Conservation (phyloP, 768 basidiomycete genomes). For the Kwoniella dendrophila region DNA sequence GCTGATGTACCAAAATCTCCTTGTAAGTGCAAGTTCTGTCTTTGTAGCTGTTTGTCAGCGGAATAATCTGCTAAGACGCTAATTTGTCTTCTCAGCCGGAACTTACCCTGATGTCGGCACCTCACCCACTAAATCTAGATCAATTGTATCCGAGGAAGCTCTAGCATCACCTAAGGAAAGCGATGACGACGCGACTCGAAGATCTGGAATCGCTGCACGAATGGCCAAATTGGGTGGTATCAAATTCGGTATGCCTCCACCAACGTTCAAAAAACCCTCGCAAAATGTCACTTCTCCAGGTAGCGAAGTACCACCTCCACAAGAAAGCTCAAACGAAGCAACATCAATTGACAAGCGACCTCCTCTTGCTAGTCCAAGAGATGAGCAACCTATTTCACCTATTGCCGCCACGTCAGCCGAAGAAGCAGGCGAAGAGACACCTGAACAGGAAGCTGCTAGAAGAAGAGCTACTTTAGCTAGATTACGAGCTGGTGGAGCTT, state of each 20-base stretch:
- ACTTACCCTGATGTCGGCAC: conserved; percentile 6
- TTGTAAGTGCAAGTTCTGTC: conserved; percentile 15
- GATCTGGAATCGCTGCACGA: conserved; percentile 81
- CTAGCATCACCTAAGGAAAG: conserved; percentile 37
- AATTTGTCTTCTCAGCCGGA: background rate
- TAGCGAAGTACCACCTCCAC: conserved; percentile 51
- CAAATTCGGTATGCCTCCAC: conserved; percentile 70
- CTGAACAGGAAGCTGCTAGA: conserved; percentile 63
- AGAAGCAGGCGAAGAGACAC: conserved; percentile 49
- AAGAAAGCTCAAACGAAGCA: conserved; percentile 9
- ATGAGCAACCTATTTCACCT: conserved; percentile 5
- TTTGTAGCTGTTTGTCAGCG: background rate
- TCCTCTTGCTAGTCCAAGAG: conserved; percentile 13
- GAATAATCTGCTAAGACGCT: background rate
- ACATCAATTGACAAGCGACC: conserved; percentile 27
- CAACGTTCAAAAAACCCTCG: conserved; percentile 53
- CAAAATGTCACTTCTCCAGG: conserved; percentile 10
- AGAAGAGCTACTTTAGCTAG: conserved; percentile 63
- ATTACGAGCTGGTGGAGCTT: conserved; percentile 64
- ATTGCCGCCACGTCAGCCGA: conserved; percentile 33
- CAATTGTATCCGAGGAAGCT: conserved; percentile 16
- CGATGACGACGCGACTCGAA: conserved; percentile 60
- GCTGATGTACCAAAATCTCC: conserved; percentile 8
- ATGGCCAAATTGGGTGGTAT: conserved; percentile 92
- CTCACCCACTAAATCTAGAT: conserved; percentile 1